Evolutionary conservation across 1,139 yeast species (phyloP).

Genomic region (Kluyveromyces sp.): DNA sequence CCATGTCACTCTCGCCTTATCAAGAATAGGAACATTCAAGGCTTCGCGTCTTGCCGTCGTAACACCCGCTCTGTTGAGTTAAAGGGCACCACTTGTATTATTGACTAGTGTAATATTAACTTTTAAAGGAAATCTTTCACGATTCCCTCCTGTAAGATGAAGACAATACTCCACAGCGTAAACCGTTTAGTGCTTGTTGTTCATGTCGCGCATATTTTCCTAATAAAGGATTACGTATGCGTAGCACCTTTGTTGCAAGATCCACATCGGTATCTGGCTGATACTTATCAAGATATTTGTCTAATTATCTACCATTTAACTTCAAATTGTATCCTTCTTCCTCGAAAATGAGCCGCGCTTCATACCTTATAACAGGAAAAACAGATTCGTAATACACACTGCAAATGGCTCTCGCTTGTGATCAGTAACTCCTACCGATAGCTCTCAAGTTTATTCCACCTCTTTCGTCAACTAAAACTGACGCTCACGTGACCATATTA

Average conservation of each 20-base stretch:
- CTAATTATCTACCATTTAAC: conserved; percentile 1
- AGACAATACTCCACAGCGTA: no score
- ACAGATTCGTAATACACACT: no score
- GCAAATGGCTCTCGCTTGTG: no score
- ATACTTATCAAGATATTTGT: not conserved
- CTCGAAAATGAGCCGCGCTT: not conserved
- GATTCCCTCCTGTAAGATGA: not conserved
- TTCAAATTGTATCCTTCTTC: conserved; percentile 1
- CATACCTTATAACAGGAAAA: not conserved
- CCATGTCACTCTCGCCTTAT: no score
- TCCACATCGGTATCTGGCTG: not conserved
- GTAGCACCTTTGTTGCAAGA: no score
- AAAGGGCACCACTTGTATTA: conserved; percentile 1
- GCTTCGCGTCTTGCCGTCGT: not conserved
- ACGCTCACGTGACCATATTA: not conserved
- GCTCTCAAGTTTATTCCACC: no score
- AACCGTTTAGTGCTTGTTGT: no score
- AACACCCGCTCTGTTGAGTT: not conserved
- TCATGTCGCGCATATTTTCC: no score
- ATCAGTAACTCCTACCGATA: not conserved
- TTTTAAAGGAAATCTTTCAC: not conserved
- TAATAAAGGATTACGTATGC: no score
- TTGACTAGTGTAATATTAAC: conserved; percentile 6
- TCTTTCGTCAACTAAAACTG: not conserved
- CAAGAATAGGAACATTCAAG: no score